Conservation (phyloP, 352 stramenopile species). For the Phytophthora sansomeana region DNA sequence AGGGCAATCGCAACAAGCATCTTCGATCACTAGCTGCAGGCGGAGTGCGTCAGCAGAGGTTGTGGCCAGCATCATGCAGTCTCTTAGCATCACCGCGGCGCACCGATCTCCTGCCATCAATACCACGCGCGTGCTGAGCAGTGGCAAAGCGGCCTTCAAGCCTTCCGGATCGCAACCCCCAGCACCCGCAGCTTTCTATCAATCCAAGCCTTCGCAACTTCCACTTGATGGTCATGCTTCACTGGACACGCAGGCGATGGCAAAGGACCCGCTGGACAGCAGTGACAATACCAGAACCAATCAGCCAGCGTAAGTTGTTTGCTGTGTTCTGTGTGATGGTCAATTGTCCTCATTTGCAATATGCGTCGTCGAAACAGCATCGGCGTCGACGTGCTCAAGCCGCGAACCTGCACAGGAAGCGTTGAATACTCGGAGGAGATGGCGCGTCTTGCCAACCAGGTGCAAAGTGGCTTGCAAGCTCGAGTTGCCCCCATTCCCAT, state of each 20-base stretch:
- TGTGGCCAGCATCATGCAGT: constrained; percentile 26
- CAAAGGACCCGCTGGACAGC: constrained; percentile 8
- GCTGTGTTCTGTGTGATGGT: background rate
- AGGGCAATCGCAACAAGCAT: constrained; percentile 9
- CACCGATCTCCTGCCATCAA: constrained; percentile 18
- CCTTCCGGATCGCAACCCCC: background rate
- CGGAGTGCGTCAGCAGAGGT: constrained; percentile 21
- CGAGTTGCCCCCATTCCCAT: constrained; percentile 50
- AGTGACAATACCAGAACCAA: constrained; percentile 10
- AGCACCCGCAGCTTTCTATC: constrained; percentile 18
- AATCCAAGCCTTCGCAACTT: constrained; percentile 15
- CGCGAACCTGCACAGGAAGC: constrained; percentile 17
- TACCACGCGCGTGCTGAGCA: constrained; percentile 21
- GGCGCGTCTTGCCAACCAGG: constrained; percentile 32
- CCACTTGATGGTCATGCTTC: background rate
- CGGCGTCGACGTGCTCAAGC: constrained; percentile 35
- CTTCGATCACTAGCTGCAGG: constrained; percentile 15
- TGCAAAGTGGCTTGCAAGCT: constrained; percentile 43
- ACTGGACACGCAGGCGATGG: constrained; percentile 13
- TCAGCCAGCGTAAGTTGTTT: constrained; percentile 27
- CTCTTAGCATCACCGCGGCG: constrained; percentile 11
- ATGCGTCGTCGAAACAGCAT: constrained; percentile 20
- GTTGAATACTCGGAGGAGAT: constrained; percentile 32
- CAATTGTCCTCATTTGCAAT: constrained; percentile 17
- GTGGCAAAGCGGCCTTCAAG: constrained; percentile 10